Percentiles rank a stretch among this genome's conserved stretches.
phyloP scores from a whole-genome alignment of 2,329 filamentous ascomycete genomes.

The Ophiocordyceps sinensis region DNA sequence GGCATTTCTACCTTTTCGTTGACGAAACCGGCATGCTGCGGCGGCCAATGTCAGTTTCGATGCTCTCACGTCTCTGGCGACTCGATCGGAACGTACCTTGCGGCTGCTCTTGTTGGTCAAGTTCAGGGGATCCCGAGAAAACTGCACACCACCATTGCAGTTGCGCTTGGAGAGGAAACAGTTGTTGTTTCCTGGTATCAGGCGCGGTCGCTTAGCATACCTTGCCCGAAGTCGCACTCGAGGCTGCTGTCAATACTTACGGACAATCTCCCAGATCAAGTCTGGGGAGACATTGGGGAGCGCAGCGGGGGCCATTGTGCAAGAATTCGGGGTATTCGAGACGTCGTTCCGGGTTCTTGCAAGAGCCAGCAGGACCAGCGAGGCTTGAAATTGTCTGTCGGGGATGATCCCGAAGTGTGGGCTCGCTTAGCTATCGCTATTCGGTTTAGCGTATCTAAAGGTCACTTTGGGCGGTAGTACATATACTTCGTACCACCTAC shows the following conservation, averaged over 20 bases:
- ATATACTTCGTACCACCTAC: no score
- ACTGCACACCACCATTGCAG: slow-evolving; percentile 62
- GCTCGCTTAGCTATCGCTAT: slow-evolving; percentile 20
- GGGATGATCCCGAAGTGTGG: slow-evolving; percentile 22
- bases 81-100: slow-evolving; percentile 47
- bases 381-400: slow-evolving; percentile 11
- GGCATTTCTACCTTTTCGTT: slow-evolving; percentile 65
- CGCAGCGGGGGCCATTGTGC: slow-evolving; percentile 40
- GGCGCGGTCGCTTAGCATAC: background rate
- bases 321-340: slow-evolving; percentile 18
- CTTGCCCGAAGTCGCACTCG: background rate
- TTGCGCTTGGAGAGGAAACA: slow-evolving; percentile 86
- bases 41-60: slow-evolving; percentile 19
- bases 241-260: slow-evolving; percentile 51
- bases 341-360: slow-evolving; percentile 4
- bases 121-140: slow-evolving; percentile 93
- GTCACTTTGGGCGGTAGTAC: no score
- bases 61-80: background rate
- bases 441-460: slow-evolving; percentile 13
- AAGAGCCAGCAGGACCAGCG: background rate
- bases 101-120: slow-evolving; percentile 79
- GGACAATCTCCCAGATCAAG: slow-evolving; percentile 87
- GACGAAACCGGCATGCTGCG: slow-evolving; percentile 76
- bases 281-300: slow-evolving; percentile 72
- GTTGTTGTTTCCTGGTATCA: slow-evolving; percentile 61